Percentiles rank a stretch among this genome's conserved stretches.
phyloP scores from a whole-genome alignment of 2,329 filamentous ascomycete species.

The Aspergillus aculeatus region DNA sequence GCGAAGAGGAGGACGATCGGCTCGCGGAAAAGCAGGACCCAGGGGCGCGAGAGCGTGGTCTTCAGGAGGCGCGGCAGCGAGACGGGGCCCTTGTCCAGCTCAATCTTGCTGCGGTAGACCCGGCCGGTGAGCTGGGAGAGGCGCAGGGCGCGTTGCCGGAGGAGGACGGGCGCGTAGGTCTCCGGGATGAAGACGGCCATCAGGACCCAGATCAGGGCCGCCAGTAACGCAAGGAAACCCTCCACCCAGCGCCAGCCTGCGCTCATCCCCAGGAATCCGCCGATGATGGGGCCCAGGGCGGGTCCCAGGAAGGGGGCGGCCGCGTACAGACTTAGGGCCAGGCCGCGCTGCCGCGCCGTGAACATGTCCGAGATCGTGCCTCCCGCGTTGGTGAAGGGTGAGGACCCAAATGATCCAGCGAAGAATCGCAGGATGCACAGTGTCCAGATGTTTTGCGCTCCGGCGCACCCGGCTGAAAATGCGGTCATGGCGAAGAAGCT shows the following conservation, averaged over 20 bases:
- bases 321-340: conserved; percentile 2
- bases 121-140: conserved; percentile 1
- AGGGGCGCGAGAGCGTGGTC: not conserved
- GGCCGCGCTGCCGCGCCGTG: not conserved
- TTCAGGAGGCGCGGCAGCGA: not conserved
- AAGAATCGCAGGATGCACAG: conserved; percentile 4
- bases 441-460: conserved; percentile 4
- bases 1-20: conserved; percentile 5
- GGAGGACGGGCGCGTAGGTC: not conserved
- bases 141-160: not conserved
- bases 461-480: conserved; percentile 1
- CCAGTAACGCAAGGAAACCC: not conserved
- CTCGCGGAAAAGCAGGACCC: conserved; percentile 2
- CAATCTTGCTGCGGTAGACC: conserved; percentile 3
- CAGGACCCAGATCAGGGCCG: conserved; percentile 3
- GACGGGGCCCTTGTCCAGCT: not conserved
- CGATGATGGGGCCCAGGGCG: conserved; percentile 3
- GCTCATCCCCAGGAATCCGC: conserved; percentile 1
- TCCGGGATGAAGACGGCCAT: not conserved
- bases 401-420: not conserved
- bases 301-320: conserved; percentile 1
- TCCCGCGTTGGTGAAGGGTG: conserved; percentile 3
- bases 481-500: conserved; percentile 5
- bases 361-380: conserved; percentile 8
- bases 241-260: conserved; percentile 6